A percentile compares a stretch with the other conserved stretches of the same genome.
These are phyloP conservation scores for Eimeria sp. DNA, from an alignment of 169 alveolate genomes.

Conservation along the genomic window DNA sequence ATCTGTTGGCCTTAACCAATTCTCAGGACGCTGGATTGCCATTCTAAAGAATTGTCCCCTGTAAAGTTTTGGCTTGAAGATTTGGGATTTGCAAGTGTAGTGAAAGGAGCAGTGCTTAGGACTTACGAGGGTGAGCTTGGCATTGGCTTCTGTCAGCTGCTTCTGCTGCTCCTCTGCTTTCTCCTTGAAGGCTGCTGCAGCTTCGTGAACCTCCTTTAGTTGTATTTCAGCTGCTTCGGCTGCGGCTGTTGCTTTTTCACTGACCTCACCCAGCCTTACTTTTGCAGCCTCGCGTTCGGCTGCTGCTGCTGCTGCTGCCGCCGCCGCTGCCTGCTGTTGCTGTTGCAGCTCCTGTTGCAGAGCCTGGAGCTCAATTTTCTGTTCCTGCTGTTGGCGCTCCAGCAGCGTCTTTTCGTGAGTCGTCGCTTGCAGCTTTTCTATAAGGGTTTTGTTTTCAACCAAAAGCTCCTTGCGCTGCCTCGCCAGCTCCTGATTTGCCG, in stretches of 20 bases:
- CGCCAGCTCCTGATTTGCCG: conserved; percentile 42
- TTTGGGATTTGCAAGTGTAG: background rate
- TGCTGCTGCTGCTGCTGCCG: conserved; percentile 21
- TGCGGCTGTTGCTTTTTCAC: conserved; percentile 32
- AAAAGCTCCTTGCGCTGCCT: conserved; percentile 44
- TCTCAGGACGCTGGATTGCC: too few species aligned
- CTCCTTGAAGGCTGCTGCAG: conserved; percentile 22
- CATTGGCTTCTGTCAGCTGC: conserved; percentile 35
- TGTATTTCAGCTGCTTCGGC: background rate
- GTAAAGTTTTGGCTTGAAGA: background rate
- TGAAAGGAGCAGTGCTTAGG: background rate
- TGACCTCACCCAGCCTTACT: background rate
- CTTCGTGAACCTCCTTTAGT: conserved; percentile 19
- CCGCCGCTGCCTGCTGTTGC: conserved; percentile 21
- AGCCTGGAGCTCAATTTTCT: background rate
- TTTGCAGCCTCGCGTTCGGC: background rate
- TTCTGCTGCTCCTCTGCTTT: conserved; percentile 44
- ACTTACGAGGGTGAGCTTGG: conserved; percentile 26
- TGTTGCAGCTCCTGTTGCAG: conserved; percentile 51
- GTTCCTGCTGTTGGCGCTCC: conserved; percentile 18
- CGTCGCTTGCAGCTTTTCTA: conserved; percentile 53
- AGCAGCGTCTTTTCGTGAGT: conserved; percentile 36
- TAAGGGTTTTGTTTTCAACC: conserved; percentile 38
- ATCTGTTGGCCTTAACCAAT: background rate
- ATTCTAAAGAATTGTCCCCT: background rate